phyloP scores from a whole-genome alignment of 1,284 basidiomycete species.

The Sanghuangporus weigelae region DNA sequence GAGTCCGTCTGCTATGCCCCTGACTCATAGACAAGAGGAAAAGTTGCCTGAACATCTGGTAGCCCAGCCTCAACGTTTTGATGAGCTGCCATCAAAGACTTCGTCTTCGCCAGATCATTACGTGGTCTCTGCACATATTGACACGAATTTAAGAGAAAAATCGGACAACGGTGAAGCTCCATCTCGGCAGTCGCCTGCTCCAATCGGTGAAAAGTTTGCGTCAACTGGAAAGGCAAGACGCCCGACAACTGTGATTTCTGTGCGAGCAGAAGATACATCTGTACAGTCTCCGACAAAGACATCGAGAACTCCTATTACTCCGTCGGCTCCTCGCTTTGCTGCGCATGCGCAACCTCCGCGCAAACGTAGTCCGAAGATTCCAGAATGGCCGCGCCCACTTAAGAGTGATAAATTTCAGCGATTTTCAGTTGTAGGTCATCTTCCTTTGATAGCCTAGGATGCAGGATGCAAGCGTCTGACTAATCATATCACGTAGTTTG shows the following conservation, averaged over 20 bases:
- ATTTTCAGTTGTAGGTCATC: background rate
- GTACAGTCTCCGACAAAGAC: background rate
- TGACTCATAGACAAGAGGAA: background rate
- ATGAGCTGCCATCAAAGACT: background rate
- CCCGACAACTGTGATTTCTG: background rate
- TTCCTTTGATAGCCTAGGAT: background rate
- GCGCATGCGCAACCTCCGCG: background rate
- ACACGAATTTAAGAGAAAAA: background rate
- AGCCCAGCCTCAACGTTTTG: background rate
- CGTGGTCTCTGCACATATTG: background rate
- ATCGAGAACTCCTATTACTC: background rate
- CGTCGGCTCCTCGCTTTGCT: conserved; percentile 9
- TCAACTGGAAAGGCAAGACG: background rate
- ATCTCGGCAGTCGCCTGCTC: background rate
- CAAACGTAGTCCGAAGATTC: conserved; percentile 3
- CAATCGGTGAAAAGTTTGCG: background rate
- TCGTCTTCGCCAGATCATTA: background rate
- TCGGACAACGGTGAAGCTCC: background rate
- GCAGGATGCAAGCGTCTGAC: background rate
- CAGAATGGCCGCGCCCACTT: background rate
- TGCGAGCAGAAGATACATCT: background rate
- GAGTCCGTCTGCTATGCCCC: background rate
- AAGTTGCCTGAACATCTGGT: conserved; percentile 1
- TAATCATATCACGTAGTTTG: background rate
- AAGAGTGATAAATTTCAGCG: background rate